A percentile compares a stretch with the other conserved stretches of the same genome.
Evolutionary conservation across 768 basidiomycete species (phyloP).

Genomic region (Lanmaoa pseudosensibilis): DNA sequence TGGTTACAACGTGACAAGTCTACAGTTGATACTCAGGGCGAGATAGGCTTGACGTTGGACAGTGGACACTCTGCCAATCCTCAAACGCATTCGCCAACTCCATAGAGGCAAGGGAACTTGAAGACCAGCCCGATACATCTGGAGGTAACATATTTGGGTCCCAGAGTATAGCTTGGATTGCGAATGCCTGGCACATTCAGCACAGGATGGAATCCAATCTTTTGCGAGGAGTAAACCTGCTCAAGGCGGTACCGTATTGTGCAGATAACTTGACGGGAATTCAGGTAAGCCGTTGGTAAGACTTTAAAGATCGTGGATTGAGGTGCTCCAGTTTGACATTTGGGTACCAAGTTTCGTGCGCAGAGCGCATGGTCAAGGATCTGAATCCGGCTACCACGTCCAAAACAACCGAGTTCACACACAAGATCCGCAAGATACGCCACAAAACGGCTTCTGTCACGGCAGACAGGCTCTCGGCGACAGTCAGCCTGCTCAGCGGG

Average conservation of each 20-base stretch:
- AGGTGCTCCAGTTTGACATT: background rate
- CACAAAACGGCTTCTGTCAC: background rate
- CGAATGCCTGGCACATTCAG: background rate
- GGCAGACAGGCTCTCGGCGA: background rate
- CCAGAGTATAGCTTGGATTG: no score
- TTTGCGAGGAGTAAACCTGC: background rate
- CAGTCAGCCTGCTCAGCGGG: background rate
- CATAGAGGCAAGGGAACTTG: background rate
- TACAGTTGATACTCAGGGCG: no score
- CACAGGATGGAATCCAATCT: background rate
- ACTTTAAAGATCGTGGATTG: background rate
- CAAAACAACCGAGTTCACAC: background rate
- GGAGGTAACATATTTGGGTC: no score
- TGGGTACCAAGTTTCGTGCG: background rate
- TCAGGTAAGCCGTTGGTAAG: background rate
- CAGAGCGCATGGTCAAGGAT: background rate
- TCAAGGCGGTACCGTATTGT: background rate
- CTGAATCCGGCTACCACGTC: no score
- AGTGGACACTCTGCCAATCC: background rate
- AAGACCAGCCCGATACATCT: background rate
- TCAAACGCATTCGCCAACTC: background rate
- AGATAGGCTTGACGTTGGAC: background rate
- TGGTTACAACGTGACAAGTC: background rate
- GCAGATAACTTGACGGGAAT: background rate
- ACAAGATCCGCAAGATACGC: background rate